These are phyloP conservation scores for Gaeumannomyces sp. DNA, from an alignment of 2,329 filamentous ascomycete genomes.

Conservation along the genomic window DNA sequence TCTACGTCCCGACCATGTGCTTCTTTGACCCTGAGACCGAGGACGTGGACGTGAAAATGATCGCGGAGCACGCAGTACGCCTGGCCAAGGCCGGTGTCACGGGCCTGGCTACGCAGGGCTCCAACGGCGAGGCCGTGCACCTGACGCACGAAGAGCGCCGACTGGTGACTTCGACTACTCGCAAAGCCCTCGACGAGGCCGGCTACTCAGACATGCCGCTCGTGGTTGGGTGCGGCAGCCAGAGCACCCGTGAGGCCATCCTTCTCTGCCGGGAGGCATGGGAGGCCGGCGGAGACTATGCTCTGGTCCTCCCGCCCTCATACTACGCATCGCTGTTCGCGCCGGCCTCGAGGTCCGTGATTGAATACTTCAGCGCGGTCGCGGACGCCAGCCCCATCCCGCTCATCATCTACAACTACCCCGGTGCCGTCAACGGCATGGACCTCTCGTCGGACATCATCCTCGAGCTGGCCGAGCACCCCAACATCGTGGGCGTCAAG, in stretches of 20 bases:
- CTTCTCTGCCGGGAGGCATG: slow-evolving; percentile 63
- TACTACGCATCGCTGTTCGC: slow-evolving; percentile 68
- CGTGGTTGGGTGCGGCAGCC: slow-evolving; percentile 69
- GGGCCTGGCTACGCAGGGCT: slow-evolving; percentile 71
- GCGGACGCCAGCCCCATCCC: slow-evolving; percentile 58
- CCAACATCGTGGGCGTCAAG: slow-evolving; percentile 64
- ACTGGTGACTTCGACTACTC: slow-evolving; percentile 62
- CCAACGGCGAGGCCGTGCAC: slow-evolving; percentile 78
- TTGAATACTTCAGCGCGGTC: slow-evolving; percentile 60
- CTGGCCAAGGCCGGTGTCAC: slow-evolving; percentile 69
- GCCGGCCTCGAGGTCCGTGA: slow-evolving; percentile 52
- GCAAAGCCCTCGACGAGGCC: slow-evolving; percentile 59
- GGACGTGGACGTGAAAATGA: slow-evolving; percentile 58
- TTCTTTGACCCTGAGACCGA: slow-evolving; percentile 63
- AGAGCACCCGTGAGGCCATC: slow-evolving; percentile 68
- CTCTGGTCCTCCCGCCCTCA: slow-evolving; percentile 67
- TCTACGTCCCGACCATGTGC: slow-evolving; percentile 69
- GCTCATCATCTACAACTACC: slow-evolving; percentile 65
- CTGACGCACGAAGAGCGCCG: slow-evolving; percentile 65
- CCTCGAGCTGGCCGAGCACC: slow-evolving; percentile 51
- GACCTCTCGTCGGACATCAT: slow-evolving; percentile 60
- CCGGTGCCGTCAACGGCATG: slow-evolving; percentile 55
- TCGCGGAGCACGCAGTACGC: slow-evolving; percentile 56
- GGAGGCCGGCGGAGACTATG: slow-evolving; percentile 65
- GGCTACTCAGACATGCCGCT: slow-evolving; percentile 62